Evolutionary conservation across 306 rosid genomes (phyloP).

Genomic region (Astragalus membranaceus): DNA sequence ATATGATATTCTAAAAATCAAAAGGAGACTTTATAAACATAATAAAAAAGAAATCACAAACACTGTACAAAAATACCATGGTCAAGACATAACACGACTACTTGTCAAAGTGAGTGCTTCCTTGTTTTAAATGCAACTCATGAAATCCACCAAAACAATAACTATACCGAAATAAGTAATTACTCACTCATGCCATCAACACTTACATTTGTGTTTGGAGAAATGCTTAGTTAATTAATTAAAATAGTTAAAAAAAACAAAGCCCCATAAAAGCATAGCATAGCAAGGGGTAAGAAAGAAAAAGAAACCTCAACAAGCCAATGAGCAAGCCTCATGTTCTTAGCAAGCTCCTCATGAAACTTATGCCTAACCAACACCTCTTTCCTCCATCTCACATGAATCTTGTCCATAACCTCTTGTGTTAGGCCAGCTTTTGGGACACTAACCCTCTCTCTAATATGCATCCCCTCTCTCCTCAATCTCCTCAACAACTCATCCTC

Average conservation of each 20-base stretch:
- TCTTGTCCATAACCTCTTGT: slow-evolving; percentile 75
- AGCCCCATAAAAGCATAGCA: not conserved
- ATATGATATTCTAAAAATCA: not conserved
- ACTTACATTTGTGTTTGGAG: not conserved
- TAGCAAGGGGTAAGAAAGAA: not conserved
- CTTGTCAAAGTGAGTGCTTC: not conserved
- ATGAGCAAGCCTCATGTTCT: slow-evolving; percentile 86
- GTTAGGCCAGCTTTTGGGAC: slow-evolving; percentile 91
- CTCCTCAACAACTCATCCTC: slow-evolving; percentile 89
- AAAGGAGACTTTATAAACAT: not conserved
- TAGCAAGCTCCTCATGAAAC: slow-evolving; percentile 89
- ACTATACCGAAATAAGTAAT: not conserved
- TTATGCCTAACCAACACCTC: slow-evolving; percentile 90
- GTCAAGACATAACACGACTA: not conserved
- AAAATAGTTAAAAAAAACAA: not conserved
- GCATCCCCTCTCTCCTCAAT: slow-evolving; percentile 83
- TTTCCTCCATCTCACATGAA: slow-evolving; percentile 81
- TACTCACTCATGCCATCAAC: not conserved
- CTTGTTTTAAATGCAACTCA: slow-evolving; percentile 9
- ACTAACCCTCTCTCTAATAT: slow-evolving; percentile 58
- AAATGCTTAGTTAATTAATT: not conserved
- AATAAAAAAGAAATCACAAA: not conserved
- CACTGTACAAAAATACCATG: not conserved
- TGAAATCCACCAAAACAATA: not conserved
- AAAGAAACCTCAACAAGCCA: slow-evolving; percentile 69